Conservation (phyloP, 2,329 filamentous ascomycete genomes). For the Diplodia intermedia region DNA sequence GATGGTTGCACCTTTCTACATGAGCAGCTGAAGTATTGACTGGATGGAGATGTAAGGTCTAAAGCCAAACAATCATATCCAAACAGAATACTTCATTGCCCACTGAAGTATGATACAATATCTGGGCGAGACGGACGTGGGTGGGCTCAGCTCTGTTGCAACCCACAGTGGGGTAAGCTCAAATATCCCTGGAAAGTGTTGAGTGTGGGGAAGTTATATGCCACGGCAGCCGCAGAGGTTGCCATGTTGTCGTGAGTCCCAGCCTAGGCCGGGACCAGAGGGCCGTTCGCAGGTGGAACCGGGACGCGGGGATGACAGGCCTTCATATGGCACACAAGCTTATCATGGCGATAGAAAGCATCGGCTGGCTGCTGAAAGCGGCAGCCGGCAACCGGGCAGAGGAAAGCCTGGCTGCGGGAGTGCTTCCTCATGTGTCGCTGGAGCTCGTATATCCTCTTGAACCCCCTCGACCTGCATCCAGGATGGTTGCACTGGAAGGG, state of each 20-base stretch:
- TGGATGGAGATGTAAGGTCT: too few relatives aligned
- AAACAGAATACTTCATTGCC: too few relatives aligned
- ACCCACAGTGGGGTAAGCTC: too few relatives aligned
- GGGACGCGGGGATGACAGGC: neutral
- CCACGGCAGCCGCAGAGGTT: neutral
- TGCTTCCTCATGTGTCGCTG: conserved; percentile 13
- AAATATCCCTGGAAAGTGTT: too few relatives aligned
- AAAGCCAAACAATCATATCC: too few relatives aligned
- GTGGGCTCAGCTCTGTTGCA: too few relatives aligned
- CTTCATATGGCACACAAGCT: neutral
- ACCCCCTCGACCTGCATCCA: neutral
- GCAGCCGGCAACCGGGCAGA: conserved; percentile 4
- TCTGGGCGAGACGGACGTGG: too few relatives aligned
- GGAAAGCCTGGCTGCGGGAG: neutral
- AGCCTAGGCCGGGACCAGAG: neutral
- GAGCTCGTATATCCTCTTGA: neutral
- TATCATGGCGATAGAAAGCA: neutral
- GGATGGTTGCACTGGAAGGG: neutral
- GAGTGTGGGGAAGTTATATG: too few relatives aligned
- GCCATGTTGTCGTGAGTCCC: neutral
- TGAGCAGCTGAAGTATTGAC: too few relatives aligned
- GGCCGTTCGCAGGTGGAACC: neutral
- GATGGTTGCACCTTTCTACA: neutral
- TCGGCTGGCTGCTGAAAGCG: neutral
- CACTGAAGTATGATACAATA: too few relatives aligned